Evolutionary conservation across 768 basidiomycete genomes (phyloP), one percentile per base, ranked within the genome.

Genomic region (Lyophyllum semitale): DNA sequence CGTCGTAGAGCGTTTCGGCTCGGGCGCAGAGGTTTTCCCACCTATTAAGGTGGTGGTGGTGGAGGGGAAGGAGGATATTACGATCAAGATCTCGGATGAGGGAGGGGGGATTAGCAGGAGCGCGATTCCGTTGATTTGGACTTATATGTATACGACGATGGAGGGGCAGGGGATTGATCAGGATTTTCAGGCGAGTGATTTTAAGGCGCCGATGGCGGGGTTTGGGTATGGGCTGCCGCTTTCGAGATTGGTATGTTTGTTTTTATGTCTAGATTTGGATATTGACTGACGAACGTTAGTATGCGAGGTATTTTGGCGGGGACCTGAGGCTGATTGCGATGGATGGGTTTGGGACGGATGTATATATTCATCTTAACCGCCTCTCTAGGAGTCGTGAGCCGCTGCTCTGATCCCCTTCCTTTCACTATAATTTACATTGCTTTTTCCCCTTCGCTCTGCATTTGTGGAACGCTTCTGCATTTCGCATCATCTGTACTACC

Each of bases 1-100:
- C 1, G 91, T 96, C 51, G 96, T 99, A 15, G 97, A 98, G 71
- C 84, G 91, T 2, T 91, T 84, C 68, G 96, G 96, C 0, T 84
- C 84, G 1, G 89, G 93, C 47, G 78, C 84, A 54, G 93, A 93
- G 66, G 84, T 86, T 17, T 90, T 87, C 73, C 94, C 94, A 9
- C 88, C 93, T 0, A 95, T 96, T 75, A 93, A 93, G 71, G 90
- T 95, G 43, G 83, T 98, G 53, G 96, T 97, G 29, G 91, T 95
- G 1, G 95, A 96, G 67, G 95, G 95, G 15, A 91, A 87, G 59
- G 96, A 98, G 67, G 96, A 98, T 65, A 97, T 98, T 64, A 98
- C 96, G 3, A 93, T 99, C 81, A 99, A 99, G 82, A 97, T 99
- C 57, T 88, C 86, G 1, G 96, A 98, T 66, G 96, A 98, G 69